Base-by-base conservation (phyloP, 768 basidiomycete genomes). In the Filobasidium floriforme region DNA sequence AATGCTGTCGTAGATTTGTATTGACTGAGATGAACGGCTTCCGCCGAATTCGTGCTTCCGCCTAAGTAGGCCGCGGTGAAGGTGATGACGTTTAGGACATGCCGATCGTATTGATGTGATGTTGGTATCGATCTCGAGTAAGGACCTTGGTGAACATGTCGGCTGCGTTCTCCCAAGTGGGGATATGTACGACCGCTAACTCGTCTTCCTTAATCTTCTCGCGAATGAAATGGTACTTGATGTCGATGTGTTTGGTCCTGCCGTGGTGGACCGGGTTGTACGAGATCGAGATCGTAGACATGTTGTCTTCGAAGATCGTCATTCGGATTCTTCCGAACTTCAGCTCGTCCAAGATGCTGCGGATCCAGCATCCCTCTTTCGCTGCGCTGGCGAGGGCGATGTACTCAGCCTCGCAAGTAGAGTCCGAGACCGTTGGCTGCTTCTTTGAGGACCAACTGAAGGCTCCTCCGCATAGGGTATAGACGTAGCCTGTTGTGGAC, bases 401-500 rank as follows among this genome's bases (percentile, higher is more conserved):
- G 71, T 82, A 83, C 73, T 84, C 82, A 0, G 81, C 80, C 68
- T 84, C 81, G 5, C 75, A 76, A 0, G 79, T 81, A 0, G 81
- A 84, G 0, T 76, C 69, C 0, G 83, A 70, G 26, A 82, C 74
- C 0, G 75, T 75, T 0, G 66, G 52, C 69, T 85, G 83, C 57
- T 79, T 75, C 59, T 79, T 76, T 0, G 80, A 79, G 26, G 71
- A 71, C 83, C 83, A 85, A 1, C 74, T 69, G 10, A 84, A 72
- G 1, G 79, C 71, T 9, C 77, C 81, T 0, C 80, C 79, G 26
- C 70, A 72, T 37, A 80, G 54, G 6, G 73, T 72, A 72, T 73
- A 80, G 10, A 61, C 75, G 64, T 68, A 80, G 19, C 77, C 80
- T 41, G 66, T 80, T 10, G 73, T 79, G 0, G 81, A 81, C 73